These are phyloP conservation scores for Pseudotsuga menziesii DNA, from an alignment of 75 land plant genomes.

Conservation along the genomic window DNA sequence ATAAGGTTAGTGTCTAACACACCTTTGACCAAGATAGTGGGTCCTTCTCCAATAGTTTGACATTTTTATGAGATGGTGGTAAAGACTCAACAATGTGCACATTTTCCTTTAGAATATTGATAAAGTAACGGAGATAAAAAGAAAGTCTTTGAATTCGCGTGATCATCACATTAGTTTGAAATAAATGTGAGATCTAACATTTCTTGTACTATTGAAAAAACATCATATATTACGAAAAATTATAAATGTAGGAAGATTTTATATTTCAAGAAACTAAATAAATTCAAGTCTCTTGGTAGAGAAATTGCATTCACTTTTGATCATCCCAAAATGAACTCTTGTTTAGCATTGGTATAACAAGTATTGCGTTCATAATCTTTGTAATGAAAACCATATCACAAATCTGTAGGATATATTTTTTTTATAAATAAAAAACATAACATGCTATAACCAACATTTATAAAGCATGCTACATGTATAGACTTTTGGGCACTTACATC, in stretches of 20 bases:
- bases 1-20: not conserved
- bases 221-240: not conserved
- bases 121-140: no score
- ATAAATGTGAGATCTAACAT: not conserved
- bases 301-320: no score
- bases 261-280: no score
- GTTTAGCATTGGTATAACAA: constrained; percentile 29
- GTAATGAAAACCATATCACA: constrained; percentile 23
- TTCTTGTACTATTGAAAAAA: no score
- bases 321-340: constrained; percentile 30
- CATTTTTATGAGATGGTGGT: constrained; percentile 11
- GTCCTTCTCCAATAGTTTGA: constrained; percentile 25
- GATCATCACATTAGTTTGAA: not conserved
- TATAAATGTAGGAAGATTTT: not conserved
- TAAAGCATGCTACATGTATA: not conserved
- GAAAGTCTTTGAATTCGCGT: constrained; percentile 37
- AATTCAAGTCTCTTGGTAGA: no score
- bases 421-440: not conserved
- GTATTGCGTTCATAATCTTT: constrained; percentile 36
- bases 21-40: constrained; percentile 57
- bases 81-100: no score
- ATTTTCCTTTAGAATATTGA: no score
- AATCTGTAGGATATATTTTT: no score
- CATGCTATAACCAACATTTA: not conserved
- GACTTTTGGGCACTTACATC: constrained; percentile 7